Percentiles rank a stretch among this genome's conserved stretches.
Conservation (phyloP, 768 basidiomycete genomes). For the Melanogaster broomeanus region DNA sequence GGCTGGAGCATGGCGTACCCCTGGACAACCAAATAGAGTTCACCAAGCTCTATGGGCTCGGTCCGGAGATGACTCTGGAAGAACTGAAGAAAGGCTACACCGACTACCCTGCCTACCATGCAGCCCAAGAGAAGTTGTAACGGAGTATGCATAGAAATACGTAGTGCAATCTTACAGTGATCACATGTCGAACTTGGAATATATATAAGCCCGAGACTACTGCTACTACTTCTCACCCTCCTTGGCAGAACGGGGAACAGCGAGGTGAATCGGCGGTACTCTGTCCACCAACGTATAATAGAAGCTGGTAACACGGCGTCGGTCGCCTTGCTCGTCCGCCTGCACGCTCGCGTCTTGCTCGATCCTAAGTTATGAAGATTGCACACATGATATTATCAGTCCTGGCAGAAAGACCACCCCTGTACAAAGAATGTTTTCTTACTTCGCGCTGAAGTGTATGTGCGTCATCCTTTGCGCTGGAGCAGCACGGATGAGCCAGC, state of each 20-base stretch:
- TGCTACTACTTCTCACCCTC: slow-evolving; percentile 4
- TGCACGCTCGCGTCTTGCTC: slow-evolving; percentile 18
- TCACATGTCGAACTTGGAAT: too few species aligned
- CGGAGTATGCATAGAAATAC: neutral
- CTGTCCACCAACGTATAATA: slow-evolving; percentile 34
- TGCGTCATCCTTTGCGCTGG: slow-evolving; percentile 37
- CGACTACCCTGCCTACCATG: slow-evolving; percentile 32
- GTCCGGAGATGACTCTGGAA: slow-evolving; percentile 16
- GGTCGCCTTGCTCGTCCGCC: slow-evolving; percentile 16
- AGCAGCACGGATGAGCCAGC: slow-evolving; percentile 41
- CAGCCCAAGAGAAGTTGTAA: neutral
- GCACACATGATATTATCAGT: neutral
- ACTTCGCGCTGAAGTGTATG: slow-evolving; percentile 44
- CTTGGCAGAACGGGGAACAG: slow-evolving; percentile 10
- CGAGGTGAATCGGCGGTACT: slow-evolving; percentile 35
- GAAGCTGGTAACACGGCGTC: slow-evolving; percentile 36
- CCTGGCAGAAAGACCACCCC: neutral
- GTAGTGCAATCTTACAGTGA: neutral
- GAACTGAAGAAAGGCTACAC: slow-evolving; percentile 35
- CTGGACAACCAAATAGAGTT: slow-evolving; percentile 20
- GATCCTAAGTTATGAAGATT: too few species aligned
- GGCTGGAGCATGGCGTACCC: slow-evolving; percentile 33
- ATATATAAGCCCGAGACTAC: neutral
- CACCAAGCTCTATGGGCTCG: slow-evolving; percentile 25
- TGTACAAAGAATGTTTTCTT: slow-evolving; percentile 2